Conservation (phyloP, 176 grass and related monocot genomes). For the Juncus effusus region DNA sequence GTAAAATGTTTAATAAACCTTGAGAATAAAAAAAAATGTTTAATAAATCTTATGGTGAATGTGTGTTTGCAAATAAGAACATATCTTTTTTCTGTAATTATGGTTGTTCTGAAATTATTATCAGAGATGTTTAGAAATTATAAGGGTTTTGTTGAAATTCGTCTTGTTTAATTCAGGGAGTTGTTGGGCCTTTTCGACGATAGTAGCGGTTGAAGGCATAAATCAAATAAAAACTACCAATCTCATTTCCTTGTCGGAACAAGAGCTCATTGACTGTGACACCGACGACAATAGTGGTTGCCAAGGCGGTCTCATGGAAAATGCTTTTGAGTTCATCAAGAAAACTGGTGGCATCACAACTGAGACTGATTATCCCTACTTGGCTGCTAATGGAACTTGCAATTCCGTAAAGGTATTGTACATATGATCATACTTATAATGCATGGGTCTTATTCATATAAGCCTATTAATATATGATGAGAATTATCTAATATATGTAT, state of each 20-base stretch:
- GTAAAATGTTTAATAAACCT: background rate
- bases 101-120: background rate
- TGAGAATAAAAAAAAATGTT: background rate
- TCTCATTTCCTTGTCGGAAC: slow-evolving; percentile 58
- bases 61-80: background rate
- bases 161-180: slow-evolving; percentile 28
- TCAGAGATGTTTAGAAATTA: background rate
- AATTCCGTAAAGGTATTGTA: slow-evolving; percentile 22
- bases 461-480: background rate
- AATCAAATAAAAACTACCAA: slow-evolving; percentile 52
- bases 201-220: slow-evolving; percentile 67
- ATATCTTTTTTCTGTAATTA: background rate
- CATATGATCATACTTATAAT: background rate
- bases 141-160: background rate
- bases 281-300: slow-evolving; percentile 45
- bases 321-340: slow-evolving; percentile 81
- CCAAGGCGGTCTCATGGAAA: slow-evolving; percentile 64
- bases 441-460: background rate
- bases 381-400: slow-evolving; percentile 49
- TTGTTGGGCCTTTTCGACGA: slow-evolving; percentile 68
- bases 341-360: slow-evolving; percentile 47
- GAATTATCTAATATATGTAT: background rate
- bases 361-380: slow-evolving; percentile 60
- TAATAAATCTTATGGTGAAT: background rate
- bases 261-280: slow-evolving; percentile 84